Percentiles rank a stretch among this genome's conserved stretches.
Evolutionary conservation across 2,329 filamentous ascomycete genomes (phyloP).

Genomic region (Fusarium tanahbumbuense): DNA sequence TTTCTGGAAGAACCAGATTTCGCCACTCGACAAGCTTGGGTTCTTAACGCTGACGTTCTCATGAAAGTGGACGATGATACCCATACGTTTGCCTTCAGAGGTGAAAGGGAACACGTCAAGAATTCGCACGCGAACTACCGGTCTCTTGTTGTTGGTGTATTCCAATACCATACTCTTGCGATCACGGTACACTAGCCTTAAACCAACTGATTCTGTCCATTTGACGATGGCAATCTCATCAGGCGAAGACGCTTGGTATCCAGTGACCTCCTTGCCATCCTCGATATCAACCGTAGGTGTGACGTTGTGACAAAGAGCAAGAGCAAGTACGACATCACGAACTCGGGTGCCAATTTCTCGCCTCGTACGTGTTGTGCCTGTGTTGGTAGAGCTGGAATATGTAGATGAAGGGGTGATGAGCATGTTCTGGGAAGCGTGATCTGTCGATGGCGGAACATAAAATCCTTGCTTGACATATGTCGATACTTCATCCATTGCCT

Average conservation of each 20-base stretch:
- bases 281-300: slow-evolving; percentile 85
- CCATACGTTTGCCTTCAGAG: slow-evolving; percentile 98
- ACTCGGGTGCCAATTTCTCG: slow-evolving; percentile 95
- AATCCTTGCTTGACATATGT: slow-evolving; percentile 90
- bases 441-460: slow-evolving; percentile 61
- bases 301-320: slow-evolving; percentile 96
- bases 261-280: slow-evolving; percentile 79
- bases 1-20: slow-evolving; percentile 99
- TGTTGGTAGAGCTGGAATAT: slow-evolving; percentile 69
- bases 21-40: slow-evolving; percentile 68
- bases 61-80: slow-evolving; percentile 90
- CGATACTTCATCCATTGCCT: slow-evolving; percentile 97
- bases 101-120: slow-evolving; percentile 98
- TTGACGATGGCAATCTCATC: slow-evolving; percentile 98
- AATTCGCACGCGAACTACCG: slow-evolving; percentile 86
- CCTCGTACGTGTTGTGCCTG: slow-evolving; percentile 80
- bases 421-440: slow-evolving; percentile 57
- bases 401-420: slow-evolving; percentile 83
- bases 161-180: slow-evolving; percentile 86
- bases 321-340: slow-evolving; percentile 88
- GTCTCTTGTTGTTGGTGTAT: slow-evolving; percentile 76
- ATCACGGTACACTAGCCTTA: slow-evolving; percentile 86
- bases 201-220: slow-evolving; percentile 92
- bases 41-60: slow-evolving; percentile 63
- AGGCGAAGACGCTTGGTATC: slow-evolving; percentile 95